Evolutionary conservation across 2,329 filamentous ascomycete genomes (phyloP), one percentile per base, ranked within the genome.

Genomic region (Diaporthe humulicola): DNA sequence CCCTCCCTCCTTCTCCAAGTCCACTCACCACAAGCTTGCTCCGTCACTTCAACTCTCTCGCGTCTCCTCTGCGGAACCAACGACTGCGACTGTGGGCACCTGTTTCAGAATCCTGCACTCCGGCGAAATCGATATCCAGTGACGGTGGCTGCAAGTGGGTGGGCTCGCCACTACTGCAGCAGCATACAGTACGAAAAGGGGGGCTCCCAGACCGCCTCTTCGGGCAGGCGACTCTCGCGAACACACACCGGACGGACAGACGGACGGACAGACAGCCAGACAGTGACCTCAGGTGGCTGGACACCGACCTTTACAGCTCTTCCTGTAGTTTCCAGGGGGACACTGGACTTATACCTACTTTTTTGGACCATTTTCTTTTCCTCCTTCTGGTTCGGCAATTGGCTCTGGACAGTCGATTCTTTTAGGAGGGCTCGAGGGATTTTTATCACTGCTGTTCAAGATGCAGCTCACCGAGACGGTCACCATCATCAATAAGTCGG

Each of bases 401-500:
- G 57, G 58, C 56, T 71, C 52, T 52, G 42, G 30, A 70, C 25
- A 70, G 45, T 48, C 38, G 42, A 12, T 30, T 28, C 19, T 64
- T 12, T 25, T 25, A 52, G 58, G 14, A 60, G 10, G 30, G 17
- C 22, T 38, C 19, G 10, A 33, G 45, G 30, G 56, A 57, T 19
- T 64, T 64, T 28, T 25, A 45, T 70, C 66, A 52, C 54, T 64
- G 72, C 61, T 40, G 36, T 52, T 78, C 76, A 83, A 73, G 38
- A 86, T 88, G 85, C 81, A 85, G 60, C 83, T 88, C 76, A 84
- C 87, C 71, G 93, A 98, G 85, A 96, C 94, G 67, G 92, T 98
- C 79, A 96, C 95, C 78, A 94, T 98, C 80, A 93, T 98, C 85
- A 97, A 98, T 87, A 95, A 89, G 80, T 97, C 95, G 74, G 95